Evolutionary conservation across 2,329 filamentous ascomycete species (phyloP), one percentile per base, ranked within the genome.

Genomic region (Aspergillus fumigatiaffinis): DNA sequence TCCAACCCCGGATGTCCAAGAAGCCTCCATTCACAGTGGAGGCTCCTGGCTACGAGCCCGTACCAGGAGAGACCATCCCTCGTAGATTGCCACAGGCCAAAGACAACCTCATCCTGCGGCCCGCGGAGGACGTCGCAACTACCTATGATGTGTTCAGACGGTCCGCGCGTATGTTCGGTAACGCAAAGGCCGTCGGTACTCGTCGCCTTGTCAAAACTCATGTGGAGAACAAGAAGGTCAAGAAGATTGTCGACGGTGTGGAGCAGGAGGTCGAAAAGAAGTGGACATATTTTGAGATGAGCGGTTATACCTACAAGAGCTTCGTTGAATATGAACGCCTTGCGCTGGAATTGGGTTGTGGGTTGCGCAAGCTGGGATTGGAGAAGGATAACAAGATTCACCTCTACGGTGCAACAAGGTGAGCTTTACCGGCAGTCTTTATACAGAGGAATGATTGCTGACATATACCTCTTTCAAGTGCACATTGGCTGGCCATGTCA

Each of bases 221-320:
- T 76, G 84, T 84, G 67, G 92, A 96, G 80, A 87, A 84, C 66
- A 96, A 93, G 80, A 94, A 91, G 82, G 80, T 96, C 65, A 89
- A 92, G 82, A 96, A 95, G 83, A 82, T 91, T 52, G 80, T 96
- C 57, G 90, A 95, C 69, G 92, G 92, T 65, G 83, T 89, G 72
- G 83, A 91, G 74, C 80, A 82, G 63, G 85, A 92, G 77, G 85
- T 94, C 35, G 90, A 95, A 62, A 96, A 96, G 85, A 85, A 93
- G 74, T 96, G 92, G 92, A 87, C 87, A 53, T 95, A 87, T 77
- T 95, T 91, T 66, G 92, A 96, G 81, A 85, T 95, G 64, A 87
- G 88, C 60, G 80, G 81, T 51, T 96, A 89, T 79, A 81, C 82
- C 48, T 96, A 87, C 79, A 80, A 88, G 70, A 91, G 86, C 66